Base-by-base conservation (phyloP, 1,284 basidiomycete species). In the Microbotryum scabiosae region DNA sequence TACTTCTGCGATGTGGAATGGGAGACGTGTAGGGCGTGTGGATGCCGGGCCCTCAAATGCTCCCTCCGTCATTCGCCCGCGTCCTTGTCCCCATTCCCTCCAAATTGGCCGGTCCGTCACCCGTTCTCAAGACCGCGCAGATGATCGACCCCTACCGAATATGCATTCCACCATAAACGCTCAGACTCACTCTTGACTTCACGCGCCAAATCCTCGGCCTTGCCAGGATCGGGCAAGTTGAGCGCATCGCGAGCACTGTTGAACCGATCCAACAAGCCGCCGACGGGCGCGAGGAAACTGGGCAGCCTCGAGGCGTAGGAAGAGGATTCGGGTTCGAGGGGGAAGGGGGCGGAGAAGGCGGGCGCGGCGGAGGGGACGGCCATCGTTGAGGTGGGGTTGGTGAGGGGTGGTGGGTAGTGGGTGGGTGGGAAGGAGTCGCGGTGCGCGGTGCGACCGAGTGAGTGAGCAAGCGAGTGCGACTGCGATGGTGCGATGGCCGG, bases 171-270 rank as follows among this genome's bases (percentile, higher is more conserved):
- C 28, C 28, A 30, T 30, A 7, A 6, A 9, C 30, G 30, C 30
- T 30, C 9, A 4, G 14, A 66, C 72, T 49, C 51, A 70, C 70
- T 64, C 55, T 71, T 71, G 51, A 66, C 61, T 78, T 96, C 92
- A 76, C 89, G 89, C 71, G 87, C 86, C 68, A 96, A 80, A 74
- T 87, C 88, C 81, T 97, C 92, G 36, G 87, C 85, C 30, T 87
- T 86, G 63, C 92, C 92, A 26, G 92, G 92, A 76, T 89, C 87
- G 57, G 87, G 82, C 59, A 96, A 79, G 53, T 85, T 87, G 69
- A 92, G 80, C 21, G 57, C 46, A 49, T 69, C 61, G 36, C 67
- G 56, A 14, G 65, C 60, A 1, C 43, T 46, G 14, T 62, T 54
- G 53, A 66, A 45, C 16, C 41, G 43, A 55, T 66, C 64, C 61